Evolutionary conservation across 2,329 filamentous ascomycete species (phyloP).

Genomic region (Lachnellula subtilissima): DNA sequence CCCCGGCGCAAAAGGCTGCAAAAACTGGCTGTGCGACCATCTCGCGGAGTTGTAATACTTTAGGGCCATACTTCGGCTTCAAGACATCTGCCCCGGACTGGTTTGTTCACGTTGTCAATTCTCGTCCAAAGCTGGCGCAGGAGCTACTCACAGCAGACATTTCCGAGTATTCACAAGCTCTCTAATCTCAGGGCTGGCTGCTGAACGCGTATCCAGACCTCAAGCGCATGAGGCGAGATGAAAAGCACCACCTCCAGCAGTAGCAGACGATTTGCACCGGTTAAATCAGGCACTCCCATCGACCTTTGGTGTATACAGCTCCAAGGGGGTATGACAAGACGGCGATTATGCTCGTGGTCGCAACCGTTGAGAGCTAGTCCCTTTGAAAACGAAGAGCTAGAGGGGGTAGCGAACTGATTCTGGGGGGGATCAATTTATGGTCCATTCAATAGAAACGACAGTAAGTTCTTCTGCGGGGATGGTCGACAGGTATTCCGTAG

Average conservation of each 20-base stretch:
- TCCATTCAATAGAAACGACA: slow-evolving; percentile 21
- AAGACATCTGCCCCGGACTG: slow-evolving; percentile 25
- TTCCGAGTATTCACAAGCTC: slow-evolving; percentile 12
- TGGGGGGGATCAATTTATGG: slow-evolving; percentile 21
- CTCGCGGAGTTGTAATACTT: slow-evolving; percentile 34
- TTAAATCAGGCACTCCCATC: slow-evolving; percentile 17
- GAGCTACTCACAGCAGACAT: slow-evolving; percentile 30
- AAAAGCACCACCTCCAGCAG: slow-evolving; percentile 11
- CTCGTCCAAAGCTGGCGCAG: background rate
- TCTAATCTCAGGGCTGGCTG: slow-evolving; percentile 14
- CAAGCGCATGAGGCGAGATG: slow-evolving; percentile 15
- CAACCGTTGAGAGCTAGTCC: slow-evolving; percentile 10
- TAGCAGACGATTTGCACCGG: slow-evolving; percentile 10
- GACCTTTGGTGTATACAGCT: background rate
- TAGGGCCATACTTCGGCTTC: slow-evolving; percentile 30
- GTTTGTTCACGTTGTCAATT: slow-evolving; percentile 3
- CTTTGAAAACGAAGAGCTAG: background rate
- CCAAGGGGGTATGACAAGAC: background rate
- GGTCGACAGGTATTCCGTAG: background rate
- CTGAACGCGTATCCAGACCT: slow-evolving; percentile 15
- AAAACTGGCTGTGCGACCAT: slow-evolving; percentile 75
- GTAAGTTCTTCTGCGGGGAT: background rate
- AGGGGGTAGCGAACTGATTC: slow-evolving; percentile 4
- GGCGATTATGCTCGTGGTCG: slow-evolving; percentile 3
- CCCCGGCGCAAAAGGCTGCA: slow-evolving; percentile 90